These are phyloP conservation scores for Kurtzmaniella quercitrusa DNA, from an alignment of 1,139 yeast species.

Conservation along the genomic window DNA sequence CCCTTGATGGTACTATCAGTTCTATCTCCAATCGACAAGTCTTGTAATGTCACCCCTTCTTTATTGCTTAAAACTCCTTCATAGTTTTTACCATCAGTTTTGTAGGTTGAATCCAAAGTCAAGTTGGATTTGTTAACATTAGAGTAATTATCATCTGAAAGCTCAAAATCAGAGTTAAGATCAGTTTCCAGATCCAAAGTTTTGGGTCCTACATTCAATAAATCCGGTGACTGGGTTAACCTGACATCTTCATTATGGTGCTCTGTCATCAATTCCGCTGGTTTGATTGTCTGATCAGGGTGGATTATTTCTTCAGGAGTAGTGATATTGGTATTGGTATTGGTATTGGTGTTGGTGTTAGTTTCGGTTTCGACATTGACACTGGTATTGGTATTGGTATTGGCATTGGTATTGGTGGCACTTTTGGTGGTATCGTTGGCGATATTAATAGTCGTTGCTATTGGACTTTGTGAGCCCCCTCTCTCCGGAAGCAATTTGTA, in stretches of 20 bases:
- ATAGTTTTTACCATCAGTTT: conserved; percentile 1
- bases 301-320: too few species aligned
- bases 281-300: neutral
- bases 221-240: neutral
- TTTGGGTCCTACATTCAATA: neutral
- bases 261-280: neutral
- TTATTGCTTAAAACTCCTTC: conserved; percentile 2
- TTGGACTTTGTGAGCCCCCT: conserved; percentile 2
- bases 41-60: conserved; percentile 1
- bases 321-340: neutral
- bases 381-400: neutral
- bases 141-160: conserved; percentile 24
- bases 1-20: neutral
- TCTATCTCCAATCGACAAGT: neutral
- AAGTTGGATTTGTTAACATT: conserved; percentile 6
- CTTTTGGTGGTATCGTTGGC: conserved; percentile 5
- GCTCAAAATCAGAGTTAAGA: conserved; percentile 16
- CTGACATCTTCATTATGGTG: neutral
- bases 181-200: conserved; percentile 26
- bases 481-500: conserved; percentile 60
- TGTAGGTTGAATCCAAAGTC: conserved; percentile 4
- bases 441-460: too few species aligned
- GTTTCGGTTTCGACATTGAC: neutral
- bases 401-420: conserved; percentile 2
- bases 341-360: neutral